Conservation (phyloP, 139 green algal species). For the Chlamydomonas urium region DNA sequence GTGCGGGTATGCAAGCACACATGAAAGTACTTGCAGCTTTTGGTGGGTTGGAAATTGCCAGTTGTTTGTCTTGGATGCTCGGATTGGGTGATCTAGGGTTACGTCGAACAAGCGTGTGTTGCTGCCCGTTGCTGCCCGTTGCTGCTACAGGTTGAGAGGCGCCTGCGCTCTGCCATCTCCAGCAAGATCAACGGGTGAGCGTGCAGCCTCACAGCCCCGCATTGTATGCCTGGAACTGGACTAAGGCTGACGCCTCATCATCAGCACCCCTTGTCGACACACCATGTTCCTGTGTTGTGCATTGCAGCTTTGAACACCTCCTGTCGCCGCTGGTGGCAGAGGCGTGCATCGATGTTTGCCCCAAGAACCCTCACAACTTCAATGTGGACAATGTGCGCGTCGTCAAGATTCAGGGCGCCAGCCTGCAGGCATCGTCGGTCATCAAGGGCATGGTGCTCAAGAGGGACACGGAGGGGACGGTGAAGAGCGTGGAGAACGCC, state of each 20-base stretch:
- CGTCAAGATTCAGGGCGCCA: constrained; percentile 85
- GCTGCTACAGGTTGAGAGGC: constrained; percentile 52
- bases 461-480: constrained; percentile 77
- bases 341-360: constrained; percentile 92
- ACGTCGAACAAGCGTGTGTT: too few relatives aligned
- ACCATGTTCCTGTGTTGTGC: too few relatives aligned
- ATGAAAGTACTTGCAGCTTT: too few relatives aligned
- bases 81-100: too few relatives aligned
- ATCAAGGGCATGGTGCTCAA: constrained; percentile 91
- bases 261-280: too few relatives aligned
- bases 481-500: constrained; percentile 74
- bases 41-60: too few relatives aligned
- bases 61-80: too few relatives aligned
- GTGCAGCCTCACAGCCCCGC: too few relatives aligned
- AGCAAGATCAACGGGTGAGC: constrained; percentile 87
- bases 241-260: too few relatives aligned
- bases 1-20: too few relatives aligned
- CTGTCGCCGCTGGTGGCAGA: constrained; percentile 86
- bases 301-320: constrained; percentile 82
- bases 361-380: constrained; percentile 94
- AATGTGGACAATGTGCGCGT: constrained; percentile 99
- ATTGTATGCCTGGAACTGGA: too few relatives aligned
- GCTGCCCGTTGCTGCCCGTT: not conserved
- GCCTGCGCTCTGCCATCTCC: constrained; percentile 74
- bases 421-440: constrained; percentile 55